Evolutionary conservation across 2,329 filamentous ascomycete species (phyloP).

Genomic region (Immersiporthe knoxdaviesiana): DNA sequence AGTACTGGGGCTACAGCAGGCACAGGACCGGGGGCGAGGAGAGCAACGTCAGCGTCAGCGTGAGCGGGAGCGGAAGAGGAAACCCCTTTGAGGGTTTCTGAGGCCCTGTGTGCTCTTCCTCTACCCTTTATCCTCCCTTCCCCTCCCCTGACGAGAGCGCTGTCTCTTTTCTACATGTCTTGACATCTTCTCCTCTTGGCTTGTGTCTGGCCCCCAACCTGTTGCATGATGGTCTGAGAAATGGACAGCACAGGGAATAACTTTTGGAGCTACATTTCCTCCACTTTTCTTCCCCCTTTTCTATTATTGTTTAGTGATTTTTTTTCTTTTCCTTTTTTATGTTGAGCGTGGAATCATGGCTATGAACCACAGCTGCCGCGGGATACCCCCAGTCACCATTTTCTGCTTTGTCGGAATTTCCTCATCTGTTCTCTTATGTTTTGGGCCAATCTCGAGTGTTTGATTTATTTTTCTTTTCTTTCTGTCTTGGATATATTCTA

Average conservation of each 20-base stretch:
- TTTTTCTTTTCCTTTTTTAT: not conserved
- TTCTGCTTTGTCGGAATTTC: conserved; percentile 4
- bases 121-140: no score
- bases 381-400: conserved; percentile 13
- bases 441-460: no score
- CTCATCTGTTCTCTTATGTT: not conserved
- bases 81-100: conserved; percentile 68
- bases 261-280: not conserved
- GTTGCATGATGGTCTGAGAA: not conserved
- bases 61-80: conserved; percentile 51
- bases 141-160: no score
- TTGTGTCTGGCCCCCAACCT: not conserved
- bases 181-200: not conserved
- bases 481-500: not conserved
- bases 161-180: not conserved
- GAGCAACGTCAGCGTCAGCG: conserved; percentile 36
- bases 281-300: not conserved
- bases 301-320: not conserved
- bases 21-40: conserved; percentile 33
- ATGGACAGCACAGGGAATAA: not conserved
- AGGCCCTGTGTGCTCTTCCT: conserved; percentile 19
- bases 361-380: not conserved
- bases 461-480: not conserved
- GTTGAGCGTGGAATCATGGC: not conserved
- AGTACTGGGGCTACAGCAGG: conserved; percentile 31